These are phyloP conservation scores for Jatropha multifida DNA, from an alignment of 441 rosid species.

Conservation along the genomic window DNA sequence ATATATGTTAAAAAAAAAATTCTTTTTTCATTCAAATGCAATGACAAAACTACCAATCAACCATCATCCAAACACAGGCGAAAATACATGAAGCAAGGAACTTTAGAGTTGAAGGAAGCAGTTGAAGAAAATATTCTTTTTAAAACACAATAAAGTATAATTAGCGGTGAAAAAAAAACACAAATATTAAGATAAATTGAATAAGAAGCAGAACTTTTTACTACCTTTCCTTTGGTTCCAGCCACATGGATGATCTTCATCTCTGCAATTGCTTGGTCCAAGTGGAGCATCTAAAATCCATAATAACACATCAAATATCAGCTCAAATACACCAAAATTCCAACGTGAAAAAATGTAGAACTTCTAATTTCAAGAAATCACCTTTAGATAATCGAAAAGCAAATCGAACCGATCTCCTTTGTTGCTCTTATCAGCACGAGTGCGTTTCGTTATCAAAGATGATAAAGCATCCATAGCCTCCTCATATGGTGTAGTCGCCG, in stretches of 20 bases:
- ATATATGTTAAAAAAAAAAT: too few relatives aligned
- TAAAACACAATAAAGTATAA: background rate
- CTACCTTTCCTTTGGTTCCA: conserved; percentile 97
- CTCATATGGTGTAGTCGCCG: conserved; percentile 45
- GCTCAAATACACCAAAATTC: background rate
- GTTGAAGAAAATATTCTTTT: background rate
- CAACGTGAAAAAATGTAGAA: background rate
- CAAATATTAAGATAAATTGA: background rate
- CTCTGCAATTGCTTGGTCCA: conserved; percentile 70
- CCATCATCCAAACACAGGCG: background rate
- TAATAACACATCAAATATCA: background rate
- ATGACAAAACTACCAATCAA: background rate
- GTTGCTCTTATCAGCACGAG: conserved; percentile 85
- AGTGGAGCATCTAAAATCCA: conserved; percentile 59
- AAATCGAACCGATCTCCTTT: conserved; percentile 78
- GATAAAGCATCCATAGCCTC: conserved; percentile 85
- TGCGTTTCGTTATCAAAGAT: conserved; percentile 81
- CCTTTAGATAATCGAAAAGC: conserved; percentile 84
- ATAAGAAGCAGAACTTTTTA: background rate
- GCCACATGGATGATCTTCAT: conserved; percentile 95
- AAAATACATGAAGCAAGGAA: background rate
- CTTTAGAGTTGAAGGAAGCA: background rate
- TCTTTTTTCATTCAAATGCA: background rate
- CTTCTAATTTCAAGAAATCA: conserved; percentile 1
- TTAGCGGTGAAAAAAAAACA: background rate